These are phyloP conservation scores for Cystofilobasidium bisporidii DNA, from an alignment of 768 basidiomycete genomes.

Conservation along the genomic window DNA sequence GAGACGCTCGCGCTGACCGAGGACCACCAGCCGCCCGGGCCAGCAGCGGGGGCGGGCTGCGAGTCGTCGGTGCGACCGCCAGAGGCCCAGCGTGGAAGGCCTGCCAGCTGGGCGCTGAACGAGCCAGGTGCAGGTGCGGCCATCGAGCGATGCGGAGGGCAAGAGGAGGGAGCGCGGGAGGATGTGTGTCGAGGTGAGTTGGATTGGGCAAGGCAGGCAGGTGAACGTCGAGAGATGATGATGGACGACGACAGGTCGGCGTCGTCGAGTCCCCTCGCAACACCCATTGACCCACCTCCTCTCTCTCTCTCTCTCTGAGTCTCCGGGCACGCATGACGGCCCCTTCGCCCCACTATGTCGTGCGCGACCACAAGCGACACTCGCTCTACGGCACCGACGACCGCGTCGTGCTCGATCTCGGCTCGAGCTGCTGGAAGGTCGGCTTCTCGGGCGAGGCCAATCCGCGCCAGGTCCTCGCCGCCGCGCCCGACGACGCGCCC, in stretches of 20 bases:
- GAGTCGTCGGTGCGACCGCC: neutral
- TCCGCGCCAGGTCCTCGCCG: slow-evolving; percentile 72
- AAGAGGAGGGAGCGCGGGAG: too few relatives aligned
- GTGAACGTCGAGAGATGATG: too few relatives aligned
- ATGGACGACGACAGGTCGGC: too few relatives aligned
- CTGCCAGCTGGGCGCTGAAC: neutral
- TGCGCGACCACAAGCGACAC: slow-evolving; percentile 48
- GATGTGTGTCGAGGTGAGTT: too few relatives aligned
- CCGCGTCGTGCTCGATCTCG: slow-evolving; percentile 86
- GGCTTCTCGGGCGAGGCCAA: slow-evolving; percentile 94
- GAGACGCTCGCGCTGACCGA: slow-evolving; percentile 62
- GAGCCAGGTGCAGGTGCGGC: neutral
- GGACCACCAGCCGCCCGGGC: slow-evolving; percentile 51
- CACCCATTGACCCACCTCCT: too few relatives aligned
- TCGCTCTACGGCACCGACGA: slow-evolving; percentile 96
- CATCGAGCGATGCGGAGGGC: neutral
- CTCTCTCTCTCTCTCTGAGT: too few relatives aligned
- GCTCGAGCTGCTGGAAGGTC: slow-evolving; percentile 89
- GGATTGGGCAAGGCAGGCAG: too few relatives aligned
- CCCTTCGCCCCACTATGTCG: slow-evolving; percentile 30
- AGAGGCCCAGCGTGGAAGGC: neutral
- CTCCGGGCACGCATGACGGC: neutral
- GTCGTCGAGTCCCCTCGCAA: too few relatives aligned
- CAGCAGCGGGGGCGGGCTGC: neutral
- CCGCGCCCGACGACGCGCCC: neutral